phyloP scores from a whole-genome alignment of 164 flowering plant species.

The Tinospora cordifolia region DNA sequence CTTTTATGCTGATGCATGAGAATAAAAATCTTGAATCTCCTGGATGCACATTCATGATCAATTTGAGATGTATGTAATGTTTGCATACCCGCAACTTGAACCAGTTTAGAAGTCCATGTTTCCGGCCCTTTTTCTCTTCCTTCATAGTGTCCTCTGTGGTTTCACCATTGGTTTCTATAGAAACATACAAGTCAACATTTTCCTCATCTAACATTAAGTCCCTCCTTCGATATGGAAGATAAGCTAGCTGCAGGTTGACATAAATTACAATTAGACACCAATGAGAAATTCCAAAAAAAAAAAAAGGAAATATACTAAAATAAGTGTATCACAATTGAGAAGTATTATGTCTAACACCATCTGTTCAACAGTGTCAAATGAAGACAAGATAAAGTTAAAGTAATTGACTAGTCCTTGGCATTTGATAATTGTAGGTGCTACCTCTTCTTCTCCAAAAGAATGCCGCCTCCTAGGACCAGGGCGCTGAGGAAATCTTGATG shows the following conservation, averaged over 20 bases:
- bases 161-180: conserved; percentile 61
- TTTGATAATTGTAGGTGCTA: conserved; percentile 16
- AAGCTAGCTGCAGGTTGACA: conserved; percentile 66
- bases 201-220: conserved; percentile 81
- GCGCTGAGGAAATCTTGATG: conserved; percentile 66
- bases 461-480: conserved; percentile 81
- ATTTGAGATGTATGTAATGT: not conserved
- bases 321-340: too few relatives aligned
- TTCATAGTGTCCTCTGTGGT: conserved; percentile 41
- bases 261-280: conserved; percentile 9
- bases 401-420: not conserved
- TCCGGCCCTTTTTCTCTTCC: conserved; percentile 68
- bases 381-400: not conserved
- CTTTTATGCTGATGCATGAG: too few relatives aligned
- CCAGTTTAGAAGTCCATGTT: conserved; percentile 90
- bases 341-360: too few relatives aligned
- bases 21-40: too few relatives aligned
- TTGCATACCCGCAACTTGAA: conserved; percentile 73
- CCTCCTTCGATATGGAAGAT: conserved; percentile 78
- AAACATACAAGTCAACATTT: conserved; percentile 57
- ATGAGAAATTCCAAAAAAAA: too few relatives aligned
- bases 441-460: conserved; percentile 99
- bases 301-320: too few relatives aligned
- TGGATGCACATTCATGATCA: not conserved
- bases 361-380: not conserved